Evolutionary conservation across 345 rosid species (phyloP).

Genomic region (Melastoma malabathricum): DNA sequence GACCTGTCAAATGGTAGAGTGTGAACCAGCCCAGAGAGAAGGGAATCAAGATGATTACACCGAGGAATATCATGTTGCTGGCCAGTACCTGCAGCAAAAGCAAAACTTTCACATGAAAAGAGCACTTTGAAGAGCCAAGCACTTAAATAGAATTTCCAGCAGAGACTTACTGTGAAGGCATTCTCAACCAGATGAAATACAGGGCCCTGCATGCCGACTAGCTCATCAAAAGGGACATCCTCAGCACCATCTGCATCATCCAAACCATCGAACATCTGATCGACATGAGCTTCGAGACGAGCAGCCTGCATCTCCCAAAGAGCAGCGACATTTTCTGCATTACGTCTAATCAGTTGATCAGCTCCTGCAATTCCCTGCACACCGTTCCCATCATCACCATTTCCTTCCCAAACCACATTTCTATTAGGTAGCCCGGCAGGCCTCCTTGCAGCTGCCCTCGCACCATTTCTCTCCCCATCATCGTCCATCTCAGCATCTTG

Average conservation of each 20-base stretch:
- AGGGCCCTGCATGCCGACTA: constrained; percentile 99
- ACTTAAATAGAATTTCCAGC: neutral
- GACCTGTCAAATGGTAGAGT: constrained; percentile 59
- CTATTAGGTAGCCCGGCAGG: constrained; percentile 63
- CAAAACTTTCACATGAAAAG: constrained; percentile 2
- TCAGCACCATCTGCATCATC: constrained; percentile 99
- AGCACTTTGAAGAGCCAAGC: neutral
- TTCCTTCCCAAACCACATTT: constrained; percentile 65
- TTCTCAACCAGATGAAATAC: constrained; percentile 99
- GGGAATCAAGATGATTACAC: constrained; percentile 84
- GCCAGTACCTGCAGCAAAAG: constrained; percentile 70
- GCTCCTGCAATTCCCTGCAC: constrained; percentile 69
- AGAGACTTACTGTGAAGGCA: constrained; percentile 86
- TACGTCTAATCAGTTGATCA: constrained; percentile 62
- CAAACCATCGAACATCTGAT: constrained; percentile 97
- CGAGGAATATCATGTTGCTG: constrained; percentile 99
- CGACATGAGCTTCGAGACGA: constrained; percentile 97
- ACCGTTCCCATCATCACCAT: constrained; percentile 72
- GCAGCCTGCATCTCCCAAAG: constrained; percentile 99
- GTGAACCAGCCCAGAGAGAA: constrained; percentile 79
- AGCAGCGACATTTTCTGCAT: constrained; percentile 96
- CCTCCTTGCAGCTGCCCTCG: constrained; percentile 58
- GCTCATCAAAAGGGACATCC: constrained; percentile 98
- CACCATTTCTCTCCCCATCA: constrained; percentile 85
- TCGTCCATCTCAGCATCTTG: constrained; percentile 93